Evolutionary conservation across 164 flowering plant genomes (phyloP), one percentile per base, ranked within the genome.

Genomic region (Dillenia turbinata): DNA sequence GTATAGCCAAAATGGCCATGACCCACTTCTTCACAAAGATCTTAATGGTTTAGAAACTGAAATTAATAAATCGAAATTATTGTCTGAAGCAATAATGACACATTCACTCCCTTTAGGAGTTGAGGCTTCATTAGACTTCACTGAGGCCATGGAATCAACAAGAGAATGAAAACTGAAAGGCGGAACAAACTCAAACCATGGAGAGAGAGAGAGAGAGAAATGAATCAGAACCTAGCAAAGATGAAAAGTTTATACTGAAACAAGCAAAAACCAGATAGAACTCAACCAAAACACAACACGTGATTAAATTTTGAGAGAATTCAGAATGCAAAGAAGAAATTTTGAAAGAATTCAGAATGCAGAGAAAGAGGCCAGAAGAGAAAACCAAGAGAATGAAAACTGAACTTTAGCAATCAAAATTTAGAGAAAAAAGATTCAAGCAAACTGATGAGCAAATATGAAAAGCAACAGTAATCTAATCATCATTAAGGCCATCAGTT

Each of bases 1-100:
- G 97, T 91, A 66, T 80, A 89, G 57, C 97, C 99, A 70, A 92
- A 92, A 82, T 92, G 98, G 2, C 98, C 98, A 3, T 96, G 78
- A 9, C 98, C 98, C 56, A 89, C 85, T 62, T 89, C 99, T 50
- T 87, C 93, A 9, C 89, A 96, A 61, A 88, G 76, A 79, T 91
- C 99, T 75, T 83, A 94, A 67, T 89, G 85, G 9, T 60, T 66
- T 0, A 10, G 19, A 58, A 94, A 89, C 54, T 84, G 85, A 78
- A 84, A 24, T 94, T 0, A 84, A 79, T 56, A 65, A 94, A 44
- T 95, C 99, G 51, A 94, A 90, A 64, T 68, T 79, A 83, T 89
- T 91, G 64, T 91, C 93, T 71, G 90, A 71, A 2, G 83, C 95
- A 63, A 85, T 66, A 24, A 24, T 24, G 22, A 78, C 88, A 58